Evolutionary conservation across 306 rosid genomes (phyloP).

Genomic region (Delonix regia): DNA sequence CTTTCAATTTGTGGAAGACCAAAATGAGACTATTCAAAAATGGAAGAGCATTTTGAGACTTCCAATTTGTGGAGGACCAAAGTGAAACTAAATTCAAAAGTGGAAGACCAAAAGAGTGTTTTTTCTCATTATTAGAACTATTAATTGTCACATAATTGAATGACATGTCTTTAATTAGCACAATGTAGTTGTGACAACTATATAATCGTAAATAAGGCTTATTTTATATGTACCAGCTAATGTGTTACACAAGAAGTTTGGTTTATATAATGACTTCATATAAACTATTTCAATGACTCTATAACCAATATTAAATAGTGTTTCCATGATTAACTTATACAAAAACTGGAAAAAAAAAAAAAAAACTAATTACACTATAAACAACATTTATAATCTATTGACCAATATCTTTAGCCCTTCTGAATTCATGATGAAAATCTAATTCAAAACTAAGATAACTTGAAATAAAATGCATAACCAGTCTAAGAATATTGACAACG

Average conservation of each 20-base stretch:
- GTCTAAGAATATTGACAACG: neutral
- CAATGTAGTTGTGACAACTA: slow-evolving; percentile 5
- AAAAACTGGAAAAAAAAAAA: no score
- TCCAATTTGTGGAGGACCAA: no score
- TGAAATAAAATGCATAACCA: neutral
- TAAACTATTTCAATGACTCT: neutral
- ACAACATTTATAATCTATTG: neutral
- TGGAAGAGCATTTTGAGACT: no score
- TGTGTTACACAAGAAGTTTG: neutral
- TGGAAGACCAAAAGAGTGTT: no score
- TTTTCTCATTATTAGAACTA: no score
- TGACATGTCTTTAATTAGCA: neutral
- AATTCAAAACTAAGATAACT: neutral
- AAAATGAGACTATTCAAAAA: no score
- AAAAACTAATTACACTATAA: neutral
- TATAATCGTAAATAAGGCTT: slow-evolving; percentile 1
- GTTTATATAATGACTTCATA: neutral
- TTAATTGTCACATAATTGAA: neutral
- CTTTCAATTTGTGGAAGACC: no score
- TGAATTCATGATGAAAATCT: neutral
- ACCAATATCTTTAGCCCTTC: neutral
- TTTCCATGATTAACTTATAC: neutral
- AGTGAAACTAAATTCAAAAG: no score
- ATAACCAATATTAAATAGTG: neutral
- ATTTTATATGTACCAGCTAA: neutral